Evolutionary conservation across 441 rosid genomes (phyloP).

Genomic region (Croton setiger): DNA sequence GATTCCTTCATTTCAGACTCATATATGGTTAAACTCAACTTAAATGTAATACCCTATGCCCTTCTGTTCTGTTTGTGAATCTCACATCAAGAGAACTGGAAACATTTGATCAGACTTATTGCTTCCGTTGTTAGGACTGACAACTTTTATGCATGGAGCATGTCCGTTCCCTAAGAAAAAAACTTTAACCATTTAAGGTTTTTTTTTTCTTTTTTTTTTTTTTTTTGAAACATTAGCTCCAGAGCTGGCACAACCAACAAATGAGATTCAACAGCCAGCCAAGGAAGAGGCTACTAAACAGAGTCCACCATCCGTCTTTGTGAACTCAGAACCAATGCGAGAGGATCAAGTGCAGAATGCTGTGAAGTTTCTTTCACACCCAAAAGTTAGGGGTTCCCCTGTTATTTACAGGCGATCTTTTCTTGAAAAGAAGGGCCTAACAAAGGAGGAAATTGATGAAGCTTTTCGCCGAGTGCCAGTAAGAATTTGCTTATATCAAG

Average conservation of each 20-base stretch:
- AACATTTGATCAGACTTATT: background rate
- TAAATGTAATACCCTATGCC: background rate
- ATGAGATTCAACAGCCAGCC: slow-evolving; percentile 46
- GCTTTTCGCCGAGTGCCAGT: slow-evolving; percentile 94
- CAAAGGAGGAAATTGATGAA: slow-evolving; percentile 95
- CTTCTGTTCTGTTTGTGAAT: background rate
- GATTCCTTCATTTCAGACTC: background rate
- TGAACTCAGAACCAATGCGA: slow-evolving; percentile 79
- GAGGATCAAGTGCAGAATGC: slow-evolving; percentile 97
- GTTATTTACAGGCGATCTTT: slow-evolving; percentile 81
- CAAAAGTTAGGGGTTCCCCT: slow-evolving; percentile 87
- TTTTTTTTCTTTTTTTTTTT: too few species aligned
- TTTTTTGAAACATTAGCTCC: slow-evolving; percentile 26
- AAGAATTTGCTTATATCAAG: slow-evolving; percentile 24
- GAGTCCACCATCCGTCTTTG: slow-evolving; percentile 57
- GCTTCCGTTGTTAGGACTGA: background rate
- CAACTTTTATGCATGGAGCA: background rate
- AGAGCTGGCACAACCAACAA: slow-evolving; percentile 40
- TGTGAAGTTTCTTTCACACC: slow-evolving; percentile 89
- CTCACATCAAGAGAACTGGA: background rate
- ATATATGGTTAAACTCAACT: background rate
- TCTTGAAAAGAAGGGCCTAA: slow-evolving; percentile 93
- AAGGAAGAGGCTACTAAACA: slow-evolving; percentile 41
- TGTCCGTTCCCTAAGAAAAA: background rate
- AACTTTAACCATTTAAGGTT: background rate